Conservation (phyloP, 1,284 basidiomycete genomes). For the Coniophora puteana region DNA sequence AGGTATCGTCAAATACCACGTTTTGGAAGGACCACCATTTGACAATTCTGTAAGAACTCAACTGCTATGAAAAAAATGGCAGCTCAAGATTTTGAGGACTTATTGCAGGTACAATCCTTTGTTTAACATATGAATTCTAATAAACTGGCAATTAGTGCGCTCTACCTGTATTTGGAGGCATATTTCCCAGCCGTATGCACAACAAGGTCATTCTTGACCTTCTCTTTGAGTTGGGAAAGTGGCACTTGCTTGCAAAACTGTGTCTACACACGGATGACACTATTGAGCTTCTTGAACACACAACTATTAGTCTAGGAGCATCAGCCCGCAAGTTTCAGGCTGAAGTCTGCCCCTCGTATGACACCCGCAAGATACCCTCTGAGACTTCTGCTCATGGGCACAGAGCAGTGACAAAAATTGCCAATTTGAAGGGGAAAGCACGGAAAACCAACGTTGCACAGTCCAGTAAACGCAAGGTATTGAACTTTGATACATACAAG, state of each 20-base stretch:
- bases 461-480: constrained; percentile 8
- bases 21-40: constrained; percentile 18
- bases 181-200: constrained; percentile 18
- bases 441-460: no score
- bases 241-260: constrained; percentile 25
- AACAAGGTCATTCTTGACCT: constrained; percentile 12
- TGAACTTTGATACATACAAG: constrained; percentile 25
- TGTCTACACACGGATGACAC: constrained; percentile 16
- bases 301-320: background rate
- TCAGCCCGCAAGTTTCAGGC: constrained; percentile 9
- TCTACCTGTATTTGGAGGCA: constrained; percentile 21
- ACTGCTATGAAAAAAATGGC: constrained; percentile 20
- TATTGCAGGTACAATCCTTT: constrained; percentile 18
- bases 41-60: constrained; percentile 16
- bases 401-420: background rate
- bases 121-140: no score
- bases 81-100: constrained; percentile 24
- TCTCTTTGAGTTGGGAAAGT: constrained; percentile 13
- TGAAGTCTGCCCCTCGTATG: constrained; percentile 1
- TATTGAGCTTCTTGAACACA: background rate
- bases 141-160: no score
- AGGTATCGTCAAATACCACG: constrained; percentile 12
- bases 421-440: no score
- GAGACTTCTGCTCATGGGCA: constrained; percentile 6
- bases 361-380: constrained; percentile 9